Evolutionary conservation across 164 flowering plant species (phyloP).

Genomic region (Tetracentron sinense): DNA sequence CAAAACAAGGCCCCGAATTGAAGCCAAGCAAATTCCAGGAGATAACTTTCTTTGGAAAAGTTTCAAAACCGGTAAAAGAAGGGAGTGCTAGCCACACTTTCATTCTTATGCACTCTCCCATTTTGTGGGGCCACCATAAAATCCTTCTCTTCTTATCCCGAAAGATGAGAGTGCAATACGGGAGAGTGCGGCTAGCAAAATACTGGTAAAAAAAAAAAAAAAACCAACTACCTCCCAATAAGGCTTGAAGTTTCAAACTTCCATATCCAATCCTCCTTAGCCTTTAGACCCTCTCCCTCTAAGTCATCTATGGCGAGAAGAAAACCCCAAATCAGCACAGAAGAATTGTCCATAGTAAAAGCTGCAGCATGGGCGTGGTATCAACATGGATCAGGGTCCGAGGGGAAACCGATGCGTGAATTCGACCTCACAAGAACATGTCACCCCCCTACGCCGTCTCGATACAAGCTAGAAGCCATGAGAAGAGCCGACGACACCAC

Average conservation of each 20-base stretch:
- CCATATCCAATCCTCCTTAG: not conserved
- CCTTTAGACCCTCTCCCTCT: not conserved
- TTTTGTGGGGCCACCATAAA: no score
- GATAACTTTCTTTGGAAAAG: not conserved
- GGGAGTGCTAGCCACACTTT: no score
- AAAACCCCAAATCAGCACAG: conserved; percentile 9
- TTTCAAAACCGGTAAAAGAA: not conserved
- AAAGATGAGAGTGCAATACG: no score
- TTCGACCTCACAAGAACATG: conserved; percentile 20
- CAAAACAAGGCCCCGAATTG: not conserved
- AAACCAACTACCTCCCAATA: no score
- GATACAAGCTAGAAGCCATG: conserved; percentile 52
- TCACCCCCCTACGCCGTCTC: conserved; percentile 27
- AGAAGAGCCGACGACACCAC: not conserved
- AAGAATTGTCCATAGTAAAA: conserved; percentile 36
- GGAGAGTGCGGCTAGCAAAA: no score
- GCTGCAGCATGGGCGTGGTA: conserved; percentile 86
- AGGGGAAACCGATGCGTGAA: conserved; percentile 28
- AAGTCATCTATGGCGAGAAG: conserved; percentile 19
- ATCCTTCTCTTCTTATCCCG: no score
- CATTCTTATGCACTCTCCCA: no score
- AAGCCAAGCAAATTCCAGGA: conserved; percentile 1
- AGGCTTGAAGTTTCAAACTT: not conserved
- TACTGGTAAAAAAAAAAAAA: no score
- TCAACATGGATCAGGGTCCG: conserved; percentile 48